Conservation (phyloP, 805 yeast species). For the Metschnikowia aberdeeniae region DNA sequence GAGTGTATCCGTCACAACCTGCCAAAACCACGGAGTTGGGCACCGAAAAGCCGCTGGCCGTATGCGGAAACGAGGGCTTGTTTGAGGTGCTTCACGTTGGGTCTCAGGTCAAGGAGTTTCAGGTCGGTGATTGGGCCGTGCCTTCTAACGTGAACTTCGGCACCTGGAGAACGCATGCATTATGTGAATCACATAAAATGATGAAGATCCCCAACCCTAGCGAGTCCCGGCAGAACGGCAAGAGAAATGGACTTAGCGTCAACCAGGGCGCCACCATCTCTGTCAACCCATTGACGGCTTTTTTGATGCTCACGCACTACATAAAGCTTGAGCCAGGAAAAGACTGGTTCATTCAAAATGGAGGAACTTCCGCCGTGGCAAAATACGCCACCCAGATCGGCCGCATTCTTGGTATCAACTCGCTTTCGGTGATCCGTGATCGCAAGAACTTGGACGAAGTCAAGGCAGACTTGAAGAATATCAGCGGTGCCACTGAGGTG, state of each 20-base stretch:
- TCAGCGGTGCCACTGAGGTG: slow-evolving; percentile 80
- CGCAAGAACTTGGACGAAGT: slow-evolving; percentile 70
- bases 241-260: slow-evolving; percentile 28
- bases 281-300: slow-evolving; percentile 93
- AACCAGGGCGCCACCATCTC: slow-evolving; percentile 82
- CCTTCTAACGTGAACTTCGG: slow-evolving; percentile 79
- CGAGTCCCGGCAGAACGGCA: slow-evolving; percentile 41
- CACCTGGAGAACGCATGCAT: slow-evolving; percentile 83
- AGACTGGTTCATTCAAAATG: slow-evolving; percentile 94
- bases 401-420: slow-evolving; percentile 69
- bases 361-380: slow-evolving; percentile 95
- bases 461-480: slow-evolving; percentile 45
- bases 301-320: slow-evolving; percentile 75
- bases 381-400: slow-evolving; percentile 88
- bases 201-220: slow-evolving; percentile 53
- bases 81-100: slow-evolving; percentile 19
- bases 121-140: slow-evolving; percentile 74
- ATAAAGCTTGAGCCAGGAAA: slow-evolving; percentile 53
- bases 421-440: slow-evolving; percentile 84
- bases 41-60: slow-evolving; percentile 37
- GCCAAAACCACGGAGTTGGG: slow-evolving; percentile 52
- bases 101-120: slow-evolving; percentile 11
- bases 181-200: slow-evolving; percentile 49
- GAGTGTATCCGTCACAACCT: slow-evolving; percentile 44
- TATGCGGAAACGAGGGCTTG: slow-evolving; percentile 20